phyloP scores from a whole-genome alignment of 2,329 filamentous ascomycete species.

The Neonectria sp. region DNA sequence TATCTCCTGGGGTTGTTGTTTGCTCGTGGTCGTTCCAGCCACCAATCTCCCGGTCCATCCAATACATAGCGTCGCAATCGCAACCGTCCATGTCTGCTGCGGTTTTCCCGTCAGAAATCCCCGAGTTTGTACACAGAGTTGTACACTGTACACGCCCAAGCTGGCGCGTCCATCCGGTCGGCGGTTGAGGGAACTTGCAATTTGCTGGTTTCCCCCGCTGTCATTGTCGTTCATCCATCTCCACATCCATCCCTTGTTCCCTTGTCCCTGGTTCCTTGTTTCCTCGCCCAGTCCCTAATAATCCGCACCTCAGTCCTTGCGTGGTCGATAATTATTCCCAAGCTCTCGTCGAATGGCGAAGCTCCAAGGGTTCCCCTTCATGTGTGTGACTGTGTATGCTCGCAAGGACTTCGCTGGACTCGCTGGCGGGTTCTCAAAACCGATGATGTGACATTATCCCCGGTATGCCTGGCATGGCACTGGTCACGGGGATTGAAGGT shows the following conservation, averaged over 20 bases:
- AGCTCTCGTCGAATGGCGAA: slow-evolving; percentile 32
- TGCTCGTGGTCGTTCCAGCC: slow-evolving; percentile 45
- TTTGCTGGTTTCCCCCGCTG: slow-evolving; percentile 27
- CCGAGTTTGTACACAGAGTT: slow-evolving; percentile 39
- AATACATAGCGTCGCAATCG: slow-evolving; percentile 44
- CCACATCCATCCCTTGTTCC: slow-evolving; percentile 31
- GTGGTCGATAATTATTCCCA: slow-evolving; percentile 39
- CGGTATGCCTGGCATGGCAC: slow-evolving; percentile 47
- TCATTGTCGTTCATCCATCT: slow-evolving; percentile 28
- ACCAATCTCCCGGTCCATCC: slow-evolving; percentile 48
- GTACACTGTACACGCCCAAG: slow-evolving; percentile 48
- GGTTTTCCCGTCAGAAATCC: slow-evolving; percentile 31
- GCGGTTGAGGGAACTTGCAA: slow-evolving; percentile 39
- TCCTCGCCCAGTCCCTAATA: slow-evolving; percentile 11
- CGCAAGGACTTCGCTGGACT: slow-evolving; percentile 32
- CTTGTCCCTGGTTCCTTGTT: slow-evolving; percentile 10
- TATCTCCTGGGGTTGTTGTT: slow-evolving; percentile 49
- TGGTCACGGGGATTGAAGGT: slow-evolving; percentile 49
- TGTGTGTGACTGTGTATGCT: slow-evolving; percentile 29
- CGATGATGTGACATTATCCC: slow-evolving; percentile 44
- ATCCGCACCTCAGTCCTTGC: slow-evolving; percentile 24
- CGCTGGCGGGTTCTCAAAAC: slow-evolving; percentile 37
- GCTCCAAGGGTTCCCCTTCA: slow-evolving; percentile 25
- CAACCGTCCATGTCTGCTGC: slow-evolving; percentile 34
- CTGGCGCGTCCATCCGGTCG: slow-evolving; percentile 42